phyloP scores from a whole-genome alignment of 2,329 filamentous ascomycete genomes.

The Alternaria consortialis region DNA sequence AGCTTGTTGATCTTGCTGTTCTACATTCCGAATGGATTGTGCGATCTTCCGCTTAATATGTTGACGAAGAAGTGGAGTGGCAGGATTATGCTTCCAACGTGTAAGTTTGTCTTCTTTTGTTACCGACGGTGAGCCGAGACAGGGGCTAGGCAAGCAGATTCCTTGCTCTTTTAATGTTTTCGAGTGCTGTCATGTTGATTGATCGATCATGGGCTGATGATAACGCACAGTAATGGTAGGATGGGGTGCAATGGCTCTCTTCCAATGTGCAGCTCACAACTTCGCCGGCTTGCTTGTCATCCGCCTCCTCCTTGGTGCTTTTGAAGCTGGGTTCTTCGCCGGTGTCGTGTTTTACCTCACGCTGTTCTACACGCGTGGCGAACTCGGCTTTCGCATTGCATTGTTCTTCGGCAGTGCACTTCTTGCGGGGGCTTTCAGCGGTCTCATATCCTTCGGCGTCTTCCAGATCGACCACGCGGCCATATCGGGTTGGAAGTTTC shows the following conservation, averaged over 20 bases:
- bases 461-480: conserved; percentile 59
- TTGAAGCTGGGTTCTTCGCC: conserved; percentile 65
- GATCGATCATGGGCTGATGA: background rate
- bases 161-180: background rate
- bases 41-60: conserved; percentile 60
- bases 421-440: conserved; percentile 54
- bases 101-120: conserved; percentile 26
- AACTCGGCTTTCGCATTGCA: conserved; percentile 56
- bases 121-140: background rate
- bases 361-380: conserved; percentile 56
- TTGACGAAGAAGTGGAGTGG: conserved; percentile 60
- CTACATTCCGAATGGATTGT: conserved; percentile 61
- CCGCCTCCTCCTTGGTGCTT: conserved; percentile 59
- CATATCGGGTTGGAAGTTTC: conserved; percentile 59
- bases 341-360: conserved; percentile 64
- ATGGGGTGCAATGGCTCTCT: conserved; percentile 60
- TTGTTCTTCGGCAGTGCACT: conserved; percentile 57
- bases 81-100: conserved; percentile 51
- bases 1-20: conserved; percentile 60
- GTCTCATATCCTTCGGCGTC: conserved; percentile 55
- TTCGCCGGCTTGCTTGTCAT: conserved; percentile 61
- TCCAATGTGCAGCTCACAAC: conserved; percentile 59
- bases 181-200: background rate
- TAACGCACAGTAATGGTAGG: conserved; percentile 51
- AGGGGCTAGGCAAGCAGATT: too few relatives aligned